A percentile compares a stretch with the other conserved stretches of the same genome.
Evolutionary conservation across 345 rosid genomes (phyloP).

Genomic region (Salix brachista): DNA sequence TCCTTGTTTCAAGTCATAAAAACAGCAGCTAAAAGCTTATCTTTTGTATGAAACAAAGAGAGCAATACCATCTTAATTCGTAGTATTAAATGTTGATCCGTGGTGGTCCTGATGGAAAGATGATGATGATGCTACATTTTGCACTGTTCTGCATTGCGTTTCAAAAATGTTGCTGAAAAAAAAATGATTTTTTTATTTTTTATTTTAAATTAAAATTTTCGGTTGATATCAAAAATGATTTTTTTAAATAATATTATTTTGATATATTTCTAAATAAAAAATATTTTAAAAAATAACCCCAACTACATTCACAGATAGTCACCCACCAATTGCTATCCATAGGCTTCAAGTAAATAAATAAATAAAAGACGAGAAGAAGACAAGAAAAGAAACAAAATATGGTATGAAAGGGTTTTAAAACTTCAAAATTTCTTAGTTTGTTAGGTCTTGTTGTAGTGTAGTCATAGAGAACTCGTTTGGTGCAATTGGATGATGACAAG

Average conservation of each 20-base stretch:
- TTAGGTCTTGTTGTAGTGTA: not conserved
- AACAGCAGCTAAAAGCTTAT: not conserved
- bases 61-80: not conserved
- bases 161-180: no score
- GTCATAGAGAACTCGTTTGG: not conserved
- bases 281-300: no score
- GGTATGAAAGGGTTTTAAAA: not conserved
- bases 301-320: no score
- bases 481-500: not conserved
- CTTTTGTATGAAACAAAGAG: no score
- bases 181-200: no score
- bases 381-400: not conserved
- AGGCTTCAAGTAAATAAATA: not conserved
- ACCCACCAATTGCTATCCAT: not conserved
- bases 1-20: not conserved
- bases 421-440: not conserved
- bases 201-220: no score
- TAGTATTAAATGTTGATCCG: no score
- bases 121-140: not conserved
- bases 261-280: no score
- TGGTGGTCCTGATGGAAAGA: not conserved
- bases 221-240: no score
- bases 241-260: no score
- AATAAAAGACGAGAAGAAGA: not conserved
- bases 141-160: rapidly evolving